Conservation (phyloP, 345 rosid genomes). For the Salix brachista region DNA sequence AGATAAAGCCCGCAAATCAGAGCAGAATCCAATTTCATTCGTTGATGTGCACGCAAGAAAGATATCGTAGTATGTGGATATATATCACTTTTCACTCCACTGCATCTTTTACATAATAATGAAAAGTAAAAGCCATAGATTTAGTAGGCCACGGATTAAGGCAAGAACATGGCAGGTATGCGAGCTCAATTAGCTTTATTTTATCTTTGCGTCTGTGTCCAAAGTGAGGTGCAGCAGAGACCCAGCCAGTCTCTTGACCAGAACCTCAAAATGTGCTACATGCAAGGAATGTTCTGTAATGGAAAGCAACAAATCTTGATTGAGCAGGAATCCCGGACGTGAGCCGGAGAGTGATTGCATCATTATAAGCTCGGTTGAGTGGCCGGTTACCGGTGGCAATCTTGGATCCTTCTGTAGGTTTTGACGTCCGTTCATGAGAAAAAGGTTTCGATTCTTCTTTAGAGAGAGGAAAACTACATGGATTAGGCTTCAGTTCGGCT, state of each 20-base stretch:
- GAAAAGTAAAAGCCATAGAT: slow-evolving; percentile 26
- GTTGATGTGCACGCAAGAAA: slow-evolving; percentile 21
- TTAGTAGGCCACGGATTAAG: slow-evolving; percentile 22
- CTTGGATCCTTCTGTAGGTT: not conserved
- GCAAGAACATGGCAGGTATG: slow-evolving; percentile 15
- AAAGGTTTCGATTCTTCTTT: not conserved
- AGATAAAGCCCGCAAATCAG: slow-evolving; percentile 21
- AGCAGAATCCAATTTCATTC: slow-evolving; percentile 1
- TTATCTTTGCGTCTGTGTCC: slow-evolving; percentile 8
- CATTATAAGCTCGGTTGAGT: not conserved
- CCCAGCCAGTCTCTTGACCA: slow-evolving; percentile 1
- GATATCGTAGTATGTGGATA: not conserved
- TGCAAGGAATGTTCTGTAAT: slow-evolving; percentile 4
- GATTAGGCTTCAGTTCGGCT: too few relatives aligned
- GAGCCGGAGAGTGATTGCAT: not conserved
- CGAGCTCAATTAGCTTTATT: slow-evolving; percentile 1
- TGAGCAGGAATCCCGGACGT: slow-evolving; percentile 18
- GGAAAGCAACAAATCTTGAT: not conserved
- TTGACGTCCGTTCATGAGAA: not conserved
- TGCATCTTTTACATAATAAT: slow-evolving; percentile 10
- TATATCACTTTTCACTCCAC: slow-evolving; percentile 17
- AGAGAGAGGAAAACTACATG: too few relatives aligned
- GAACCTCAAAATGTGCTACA: slow-evolving; percentile 5
- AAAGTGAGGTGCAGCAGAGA: slow-evolving; percentile 13
- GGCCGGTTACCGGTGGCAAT: not conserved